A percentile compares a stretch with the other conserved stretches of the same genome.
Conservation (phyloP, 2,329 filamentous ascomycete genomes). For the Epichloe elymi region DNA sequence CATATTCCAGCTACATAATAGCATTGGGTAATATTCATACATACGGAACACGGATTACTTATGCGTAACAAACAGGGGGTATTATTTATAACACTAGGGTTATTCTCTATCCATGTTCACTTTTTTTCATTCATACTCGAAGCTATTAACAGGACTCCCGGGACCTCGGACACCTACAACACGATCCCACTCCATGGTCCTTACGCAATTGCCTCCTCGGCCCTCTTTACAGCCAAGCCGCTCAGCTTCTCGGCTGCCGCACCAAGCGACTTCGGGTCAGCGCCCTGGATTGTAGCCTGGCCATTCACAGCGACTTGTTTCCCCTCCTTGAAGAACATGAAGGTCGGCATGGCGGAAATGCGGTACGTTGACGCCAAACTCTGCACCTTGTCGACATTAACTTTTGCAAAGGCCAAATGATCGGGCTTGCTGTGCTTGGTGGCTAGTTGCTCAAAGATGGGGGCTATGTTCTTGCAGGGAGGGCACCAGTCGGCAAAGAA, state of each 20-base stretch:
- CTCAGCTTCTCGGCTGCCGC: conserved; percentile 25
- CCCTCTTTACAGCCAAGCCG: conserved; percentile 20
- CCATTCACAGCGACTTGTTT: conserved; percentile 19
- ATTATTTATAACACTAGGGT: too few relatives aligned
- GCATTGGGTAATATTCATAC: too few relatives aligned
- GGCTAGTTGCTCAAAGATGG: conserved; percentile 37
- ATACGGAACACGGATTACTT: too few relatives aligned
- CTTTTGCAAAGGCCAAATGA: conserved; percentile 10
- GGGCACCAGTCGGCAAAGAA: conserved; percentile 40
- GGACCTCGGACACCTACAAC: neutral
- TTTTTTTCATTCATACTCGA: too few relatives aligned
- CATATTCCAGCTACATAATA: neutral
- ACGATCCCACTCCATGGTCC: neutral
- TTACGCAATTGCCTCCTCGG: conserved; percentile 9
- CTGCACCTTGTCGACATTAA: conserved; percentile 14
- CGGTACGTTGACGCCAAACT: conserved; percentile 49
- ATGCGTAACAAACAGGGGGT: too few relatives aligned
- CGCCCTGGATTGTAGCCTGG: conserved; percentile 20
- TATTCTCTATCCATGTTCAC: too few relatives aligned
- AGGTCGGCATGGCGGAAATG: conserved; percentile 88
- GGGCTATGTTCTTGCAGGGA: conserved; percentile 33
- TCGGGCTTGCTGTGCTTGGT: conserved; percentile 11
- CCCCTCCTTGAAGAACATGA: conserved; percentile 74
- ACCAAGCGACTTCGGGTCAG: conserved; percentile 17
- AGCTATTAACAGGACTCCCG: too few relatives aligned